A percentile compares a stretch with the other conserved stretches of the same genome.
These are phyloP conservation scores for Auricularia sp. DNA, from an alignment of 768 basidiomycete genomes.

Conservation along the genomic window DNA sequence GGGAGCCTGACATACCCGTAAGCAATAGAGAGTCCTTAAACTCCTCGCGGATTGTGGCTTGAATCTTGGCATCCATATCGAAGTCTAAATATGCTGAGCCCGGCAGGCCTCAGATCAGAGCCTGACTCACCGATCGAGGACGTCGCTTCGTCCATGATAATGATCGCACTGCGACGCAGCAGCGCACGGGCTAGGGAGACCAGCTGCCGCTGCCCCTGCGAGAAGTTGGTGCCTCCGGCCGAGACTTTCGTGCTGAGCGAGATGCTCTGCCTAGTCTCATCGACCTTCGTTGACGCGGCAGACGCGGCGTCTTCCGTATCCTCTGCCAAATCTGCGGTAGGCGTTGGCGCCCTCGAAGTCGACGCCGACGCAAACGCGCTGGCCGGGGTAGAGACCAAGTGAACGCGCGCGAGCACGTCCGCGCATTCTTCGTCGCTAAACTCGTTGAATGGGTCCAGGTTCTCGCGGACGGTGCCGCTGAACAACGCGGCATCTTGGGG, in stretches of 20 bases:
- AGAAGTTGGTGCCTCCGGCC: conserved; percentile 82
- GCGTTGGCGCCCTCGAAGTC: conserved; percentile 42
- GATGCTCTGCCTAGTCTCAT: conserved; percentile 46
- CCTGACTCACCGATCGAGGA: conserved; percentile 55
- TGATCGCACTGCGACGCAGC: conserved; percentile 57
- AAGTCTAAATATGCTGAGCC: conserved; percentile 30
- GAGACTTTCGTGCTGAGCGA: conserved; percentile 72
- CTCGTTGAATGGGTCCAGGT: conserved; percentile 36
- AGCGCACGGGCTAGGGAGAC: conserved; percentile 81
- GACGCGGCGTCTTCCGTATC: conserved; percentile 25
- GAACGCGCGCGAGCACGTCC: conserved; percentile 74
- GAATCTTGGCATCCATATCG: conserved; percentile 83
- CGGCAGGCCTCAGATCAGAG: not conserved
- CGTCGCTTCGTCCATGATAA: conserved; percentile 76
- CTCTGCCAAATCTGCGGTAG: conserved; percentile 31
- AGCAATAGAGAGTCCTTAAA: conserved; percentile 48
- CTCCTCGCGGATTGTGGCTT: conserved; percentile 76
- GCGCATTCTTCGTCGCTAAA: conserved; percentile 70
- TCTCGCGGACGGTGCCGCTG: conserved; percentile 9
- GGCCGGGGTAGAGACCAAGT: conserved; percentile 44
- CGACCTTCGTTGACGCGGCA: conserved; percentile 22
- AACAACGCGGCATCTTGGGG: conserved; percentile 23
- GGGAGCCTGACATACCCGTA: not conserved
- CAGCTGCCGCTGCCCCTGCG: conserved; percentile 82
- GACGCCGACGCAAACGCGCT: conserved; percentile 35